A percentile compares a stretch with the other conserved stretches of the same genome.
phyloP scores from a whole-genome alignment of 2,329 filamentous ascomycete genomes.

The Pseudogymnoascus sp. region DNA sequence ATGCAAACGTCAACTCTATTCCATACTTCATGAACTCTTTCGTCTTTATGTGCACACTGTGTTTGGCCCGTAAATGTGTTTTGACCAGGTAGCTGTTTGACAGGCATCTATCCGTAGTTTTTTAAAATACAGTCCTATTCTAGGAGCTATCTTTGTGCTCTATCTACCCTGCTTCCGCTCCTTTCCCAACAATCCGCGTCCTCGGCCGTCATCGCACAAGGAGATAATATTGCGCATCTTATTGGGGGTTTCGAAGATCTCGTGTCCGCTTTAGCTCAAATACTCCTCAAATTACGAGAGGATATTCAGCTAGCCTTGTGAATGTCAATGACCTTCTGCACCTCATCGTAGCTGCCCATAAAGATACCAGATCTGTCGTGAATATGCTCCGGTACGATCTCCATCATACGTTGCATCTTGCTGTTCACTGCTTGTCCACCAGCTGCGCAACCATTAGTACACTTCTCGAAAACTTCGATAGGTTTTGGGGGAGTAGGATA shows the following conservation, averaged over 20 bases:
- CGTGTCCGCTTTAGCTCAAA: not conserved
- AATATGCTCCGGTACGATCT: conserved; percentile 82
- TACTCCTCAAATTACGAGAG: not conserved
- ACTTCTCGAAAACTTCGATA: not conserved
- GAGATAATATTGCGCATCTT: not conserved
- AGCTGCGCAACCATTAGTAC: conserved; percentile 45
- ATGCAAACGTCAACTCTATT: not conserved
- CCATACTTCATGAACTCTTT: not conserved
- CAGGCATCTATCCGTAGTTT: not conserved
- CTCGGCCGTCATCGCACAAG: not conserved
- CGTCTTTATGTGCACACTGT: not conserved
- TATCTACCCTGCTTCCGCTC: not conserved
- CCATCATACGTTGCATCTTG: conserved; percentile 84
- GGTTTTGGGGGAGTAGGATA: not conserved
- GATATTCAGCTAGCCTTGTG: conserved; percentile 4
- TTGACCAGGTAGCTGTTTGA: conserved; percentile 1
- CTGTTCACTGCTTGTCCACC: conserved; percentile 89
- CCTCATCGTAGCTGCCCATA: conserved; percentile 87
- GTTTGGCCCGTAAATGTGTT: not conserved
- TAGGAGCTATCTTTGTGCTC: not conserved
- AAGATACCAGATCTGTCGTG: conserved; percentile 95
- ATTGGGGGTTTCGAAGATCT: not conserved
- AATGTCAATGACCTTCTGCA: conserved; percentile 73
- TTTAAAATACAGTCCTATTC: conserved; percentile 6
- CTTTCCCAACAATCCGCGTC: not conserved